These are phyloP conservation scores for Xylariaceae sp. DNA, from an alignment of 2,329 filamentous ascomycete species.

Conservation along the genomic window DNA sequence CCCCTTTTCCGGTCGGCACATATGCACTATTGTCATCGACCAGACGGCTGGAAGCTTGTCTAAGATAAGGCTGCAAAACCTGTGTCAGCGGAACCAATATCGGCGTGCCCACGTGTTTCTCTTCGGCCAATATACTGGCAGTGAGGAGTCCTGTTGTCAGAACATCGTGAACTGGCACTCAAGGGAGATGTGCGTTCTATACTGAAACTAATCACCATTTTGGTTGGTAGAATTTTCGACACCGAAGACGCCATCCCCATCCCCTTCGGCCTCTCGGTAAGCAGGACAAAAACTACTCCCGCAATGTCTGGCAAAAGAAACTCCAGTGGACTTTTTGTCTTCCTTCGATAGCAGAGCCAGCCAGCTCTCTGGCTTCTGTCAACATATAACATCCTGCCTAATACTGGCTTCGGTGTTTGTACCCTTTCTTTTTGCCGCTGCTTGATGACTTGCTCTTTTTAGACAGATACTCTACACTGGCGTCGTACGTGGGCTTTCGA, in stretches of 20 bases:
- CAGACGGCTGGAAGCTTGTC: neutral
- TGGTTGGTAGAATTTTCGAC: neutral
- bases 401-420: constrained; percentile 27
- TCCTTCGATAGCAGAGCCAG: neutral
- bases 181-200: neutral
- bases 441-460: constrained; percentile 27
- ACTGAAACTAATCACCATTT: too few relatives aligned
- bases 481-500: constrained; percentile 23
- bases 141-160: neutral
- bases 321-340: neutral
- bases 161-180: neutral
- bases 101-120: neutral
- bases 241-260: neutral
- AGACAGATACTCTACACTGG: constrained; percentile 20
- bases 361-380: too few relatives aligned
- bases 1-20: too few relatives aligned
- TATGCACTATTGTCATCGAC: neutral
- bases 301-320: neutral
- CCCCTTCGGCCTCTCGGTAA: neutral
- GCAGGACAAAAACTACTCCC: neutral
- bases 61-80: too few relatives aligned
- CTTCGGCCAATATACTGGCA: neutral
- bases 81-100: too few relatives aligned
- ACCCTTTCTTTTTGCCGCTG: constrained; percentile 28
- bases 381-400: constrained; percentile 4